Evolutionary conservation across 2,329 filamentous ascomycete species (phyloP).

Genomic region (Xylaria multiplex): DNA sequence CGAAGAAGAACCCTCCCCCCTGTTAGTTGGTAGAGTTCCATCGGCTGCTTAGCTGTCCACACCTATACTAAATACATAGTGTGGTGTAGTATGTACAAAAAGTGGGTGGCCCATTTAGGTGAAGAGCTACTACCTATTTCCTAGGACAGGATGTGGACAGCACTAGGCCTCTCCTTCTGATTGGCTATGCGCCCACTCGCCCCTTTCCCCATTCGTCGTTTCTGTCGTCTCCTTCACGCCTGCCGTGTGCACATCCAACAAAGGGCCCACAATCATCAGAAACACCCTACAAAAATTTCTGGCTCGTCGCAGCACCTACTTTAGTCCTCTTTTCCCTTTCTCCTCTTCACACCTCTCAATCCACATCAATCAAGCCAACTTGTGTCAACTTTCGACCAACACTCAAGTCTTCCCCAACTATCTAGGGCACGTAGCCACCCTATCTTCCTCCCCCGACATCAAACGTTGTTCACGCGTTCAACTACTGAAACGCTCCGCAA

Average conservation of each 20-base stretch:
- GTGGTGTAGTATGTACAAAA: not conserved
- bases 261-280: constrained; percentile 47
- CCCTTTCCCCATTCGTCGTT: constrained; percentile 35
- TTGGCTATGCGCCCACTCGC: constrained; percentile 39
- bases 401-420: constrained; percentile 58
- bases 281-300: constrained; percentile 52
- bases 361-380: constrained; percentile 54
- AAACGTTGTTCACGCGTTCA: constrained; percentile 75
- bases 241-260: constrained; percentile 43
- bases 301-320: constrained; percentile 46
- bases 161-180: constrained; percentile 36
- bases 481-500: constrained; percentile 54
- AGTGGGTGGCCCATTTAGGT: constrained; percentile 1
- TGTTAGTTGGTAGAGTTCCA: constrained; percentile 4
- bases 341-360: constrained; percentile 53
- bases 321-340: constrained; percentile 46
- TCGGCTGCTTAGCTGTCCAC: not conserved
- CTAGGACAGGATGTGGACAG: no score
- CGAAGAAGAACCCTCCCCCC: no score
- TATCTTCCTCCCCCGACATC: constrained; percentile 69
- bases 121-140: constrained; percentile 24
- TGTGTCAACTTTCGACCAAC: constrained; percentile 51
- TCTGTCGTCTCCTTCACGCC: constrained; percentile 34
- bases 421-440: constrained; percentile 94
- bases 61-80: no score